Percentiles rank a stretch among this genome's conserved stretches.
Evolutionary conservation across 1,284 basidiomycete genomes (phyloP).

Genomic region (Trichosporon coremiiforme): DNA sequence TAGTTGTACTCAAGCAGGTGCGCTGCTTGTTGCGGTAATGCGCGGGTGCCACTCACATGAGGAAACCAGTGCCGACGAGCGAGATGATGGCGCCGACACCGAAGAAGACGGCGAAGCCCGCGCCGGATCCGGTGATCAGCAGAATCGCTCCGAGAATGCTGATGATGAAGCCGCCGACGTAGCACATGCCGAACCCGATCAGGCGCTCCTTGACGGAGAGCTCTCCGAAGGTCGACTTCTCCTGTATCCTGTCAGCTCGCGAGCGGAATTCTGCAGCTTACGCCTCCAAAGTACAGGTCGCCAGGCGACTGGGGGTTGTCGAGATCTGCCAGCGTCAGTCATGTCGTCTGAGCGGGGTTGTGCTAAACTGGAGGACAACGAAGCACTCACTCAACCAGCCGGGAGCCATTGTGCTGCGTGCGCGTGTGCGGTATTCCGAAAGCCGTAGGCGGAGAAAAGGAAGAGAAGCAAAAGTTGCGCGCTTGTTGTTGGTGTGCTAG

Average conservation of each 20-base stretch:
- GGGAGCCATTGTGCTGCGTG: slow-evolving; percentile 21
- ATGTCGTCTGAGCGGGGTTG: neutral
- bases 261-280: slow-evolving; percentile 29
- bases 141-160: slow-evolving; percentile 74
- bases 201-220: slow-evolving; percentile 75
- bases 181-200: slow-evolving; percentile 78
- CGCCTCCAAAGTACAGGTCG: slow-evolving; percentile 53
- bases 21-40: neutral
- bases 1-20: neutral
- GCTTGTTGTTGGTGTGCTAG: neutral
- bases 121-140: slow-evolving; percentile 70
- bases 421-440: neutral
- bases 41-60: slow-evolving; percentile 67
- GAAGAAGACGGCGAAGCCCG: slow-evolving; percentile 87
- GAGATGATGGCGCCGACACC: slow-evolving; percentile 78
- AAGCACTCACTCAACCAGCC: slow-evolving; percentile 45
- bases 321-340: slow-evolving; percentile 27
- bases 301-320: slow-evolving; percentile 41
- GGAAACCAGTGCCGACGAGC: slow-evolving; percentile 83
- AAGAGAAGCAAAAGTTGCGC: neutral
- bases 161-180: slow-evolving; percentile 70
- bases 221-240: slow-evolving; percentile 76
- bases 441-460: neutral
- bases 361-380: neutral
- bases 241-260: slow-evolving; percentile 33